A percentile compares a stretch with the other conserved stretches of the same genome.
These are phyloP conservation scores for Tulasnella sp. DNA, from an alignment of 768 basidiomycete species.

Conservation along the genomic window DNA sequence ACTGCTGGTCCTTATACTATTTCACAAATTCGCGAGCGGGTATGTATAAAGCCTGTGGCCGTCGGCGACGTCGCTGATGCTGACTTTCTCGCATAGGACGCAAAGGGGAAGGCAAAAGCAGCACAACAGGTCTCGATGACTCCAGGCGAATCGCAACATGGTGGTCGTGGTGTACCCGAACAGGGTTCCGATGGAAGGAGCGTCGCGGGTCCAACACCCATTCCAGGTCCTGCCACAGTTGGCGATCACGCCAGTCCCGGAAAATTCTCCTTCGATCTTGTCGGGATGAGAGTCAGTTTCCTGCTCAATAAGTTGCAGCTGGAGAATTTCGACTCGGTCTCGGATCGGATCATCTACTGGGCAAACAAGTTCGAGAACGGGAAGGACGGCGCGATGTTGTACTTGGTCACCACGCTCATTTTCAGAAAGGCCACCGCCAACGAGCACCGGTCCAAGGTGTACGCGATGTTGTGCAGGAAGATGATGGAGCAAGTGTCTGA, in stretches of 20 bases:
- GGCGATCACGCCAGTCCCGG: conserved; percentile 86
- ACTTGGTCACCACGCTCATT: no score
- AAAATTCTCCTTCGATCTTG: conserved; percentile 42
- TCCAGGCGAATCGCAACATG: conserved; percentile 84
- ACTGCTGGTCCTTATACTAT: conserved; percentile 81
- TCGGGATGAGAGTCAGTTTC: no score
- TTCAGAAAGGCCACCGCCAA: no score
- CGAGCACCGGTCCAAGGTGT: no score
- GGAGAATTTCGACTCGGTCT: no score
- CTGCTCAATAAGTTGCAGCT: no score
- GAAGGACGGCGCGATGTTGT: no score
- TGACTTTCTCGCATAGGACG: conserved; percentile 49
- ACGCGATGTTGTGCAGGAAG: no score
- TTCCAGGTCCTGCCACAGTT: conserved; percentile 66
- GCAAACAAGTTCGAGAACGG: no score
- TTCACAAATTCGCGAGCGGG: conserved; percentile 81
- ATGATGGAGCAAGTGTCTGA: no score
- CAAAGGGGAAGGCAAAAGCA: conserved; percentile 58
- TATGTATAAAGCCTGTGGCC: conserved; percentile 43
- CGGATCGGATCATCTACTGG: no score
- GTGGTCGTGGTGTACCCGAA: conserved; percentile 51
- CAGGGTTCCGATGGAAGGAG: conserved; percentile 84
- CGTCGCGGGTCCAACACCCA: conserved; percentile 48
- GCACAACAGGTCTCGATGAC: conserved; percentile 69
- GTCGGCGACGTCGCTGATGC: background rate